A percentile compares a stretch with the other conserved stretches of the same genome.
Conservation (phyloP, 1,139 yeast genomes). For the Suhomyces ambrosiae region DNA sequence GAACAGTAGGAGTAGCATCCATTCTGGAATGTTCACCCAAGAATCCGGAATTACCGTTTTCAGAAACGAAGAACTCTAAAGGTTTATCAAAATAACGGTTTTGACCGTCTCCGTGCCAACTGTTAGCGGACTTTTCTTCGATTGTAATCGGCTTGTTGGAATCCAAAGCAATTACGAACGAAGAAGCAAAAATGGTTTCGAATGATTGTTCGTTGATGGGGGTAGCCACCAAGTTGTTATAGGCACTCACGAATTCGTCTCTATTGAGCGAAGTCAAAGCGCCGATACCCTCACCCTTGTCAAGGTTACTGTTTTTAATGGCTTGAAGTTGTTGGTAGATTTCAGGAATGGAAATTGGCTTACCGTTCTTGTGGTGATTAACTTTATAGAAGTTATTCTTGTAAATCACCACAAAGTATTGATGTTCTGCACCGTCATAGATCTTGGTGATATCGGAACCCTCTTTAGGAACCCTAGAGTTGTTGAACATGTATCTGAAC, state of each 20-base stretch:
- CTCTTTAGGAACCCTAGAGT: slow-evolving; percentile 74
- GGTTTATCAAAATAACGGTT: slow-evolving; percentile 95
- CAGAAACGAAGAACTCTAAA: slow-evolving; percentile 76
- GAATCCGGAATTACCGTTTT: slow-evolving; percentile 88
- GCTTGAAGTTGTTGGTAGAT: slow-evolving; percentile 66
- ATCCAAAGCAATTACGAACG: slow-evolving; percentile 83
- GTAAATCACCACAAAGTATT: slow-evolving; percentile 71
- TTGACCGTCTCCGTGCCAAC: slow-evolving; percentile 94
- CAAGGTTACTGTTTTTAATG: slow-evolving; percentile 50
- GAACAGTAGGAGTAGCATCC: slow-evolving; percentile 97
- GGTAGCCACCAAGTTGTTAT: slow-evolving; percentile 57
- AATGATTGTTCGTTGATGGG: slow-evolving; percentile 62
- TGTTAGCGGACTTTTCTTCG: slow-evolving; percentile 81
- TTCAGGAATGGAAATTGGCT: slow-evolving; percentile 58
- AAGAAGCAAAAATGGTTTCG: slow-evolving; percentile 71
- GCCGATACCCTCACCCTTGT: slow-evolving; percentile 61
- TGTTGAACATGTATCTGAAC: slow-evolving; percentile 88
- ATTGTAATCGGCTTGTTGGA: slow-evolving; percentile 71
- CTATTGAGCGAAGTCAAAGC: slow-evolving; percentile 83
- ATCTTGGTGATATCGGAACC: slow-evolving; percentile 58
- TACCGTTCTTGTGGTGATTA: slow-evolving; percentile 61
- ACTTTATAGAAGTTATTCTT: slow-evolving; percentile 85
- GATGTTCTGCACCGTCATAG: slow-evolving; percentile 55
- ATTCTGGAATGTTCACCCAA: slow-evolving; percentile 95
- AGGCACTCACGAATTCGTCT: slow-evolving; percentile 73